phyloP scores from a whole-genome alignment of 768 basidiomycete species.

The Trichaptum fuscoviolaceum region DNA sequence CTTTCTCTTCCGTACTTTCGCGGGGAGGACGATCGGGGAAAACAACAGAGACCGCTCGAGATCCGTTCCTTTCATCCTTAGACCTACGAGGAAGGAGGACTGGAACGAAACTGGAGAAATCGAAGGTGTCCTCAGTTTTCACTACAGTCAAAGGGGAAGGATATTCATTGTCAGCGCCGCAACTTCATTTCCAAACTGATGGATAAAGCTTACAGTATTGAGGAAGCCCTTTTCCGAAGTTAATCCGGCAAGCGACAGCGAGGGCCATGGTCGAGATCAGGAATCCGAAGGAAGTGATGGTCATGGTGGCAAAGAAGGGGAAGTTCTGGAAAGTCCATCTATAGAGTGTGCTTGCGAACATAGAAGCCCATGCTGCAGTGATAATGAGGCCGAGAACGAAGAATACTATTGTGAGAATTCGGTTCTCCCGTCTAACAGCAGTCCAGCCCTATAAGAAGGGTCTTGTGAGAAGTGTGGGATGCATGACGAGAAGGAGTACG shows the following conservation, averaged over 20 bases:
- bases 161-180: no score
- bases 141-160: background rate
- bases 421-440: conserved; percentile 41
- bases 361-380: conserved; percentile 32
- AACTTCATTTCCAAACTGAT: no score
- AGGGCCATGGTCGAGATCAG: conserved; percentile 36
- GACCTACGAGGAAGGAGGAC: background rate
- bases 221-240: conserved; percentile 51
- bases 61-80: background rate
- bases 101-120: background rate
- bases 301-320: conserved; percentile 46
- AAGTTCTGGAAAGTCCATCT: conserved; percentile 37
- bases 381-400: conserved; percentile 33
- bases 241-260: conserved; percentile 42
- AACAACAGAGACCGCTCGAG: background rate
- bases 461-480: background rate
- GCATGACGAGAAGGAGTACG: background rate
- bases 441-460: conserved; percentile 31
- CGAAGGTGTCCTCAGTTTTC: background rate
- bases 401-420: conserved; percentile 35
- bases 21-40: background rate
- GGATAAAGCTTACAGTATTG: conserved; percentile 39
- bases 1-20: background rate
- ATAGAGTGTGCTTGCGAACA: conserved; percentile 32
- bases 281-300: conserved; percentile 35